Conservation (phyloP, 441 rosid species). For the Adansonia grandidieri region DNA sequence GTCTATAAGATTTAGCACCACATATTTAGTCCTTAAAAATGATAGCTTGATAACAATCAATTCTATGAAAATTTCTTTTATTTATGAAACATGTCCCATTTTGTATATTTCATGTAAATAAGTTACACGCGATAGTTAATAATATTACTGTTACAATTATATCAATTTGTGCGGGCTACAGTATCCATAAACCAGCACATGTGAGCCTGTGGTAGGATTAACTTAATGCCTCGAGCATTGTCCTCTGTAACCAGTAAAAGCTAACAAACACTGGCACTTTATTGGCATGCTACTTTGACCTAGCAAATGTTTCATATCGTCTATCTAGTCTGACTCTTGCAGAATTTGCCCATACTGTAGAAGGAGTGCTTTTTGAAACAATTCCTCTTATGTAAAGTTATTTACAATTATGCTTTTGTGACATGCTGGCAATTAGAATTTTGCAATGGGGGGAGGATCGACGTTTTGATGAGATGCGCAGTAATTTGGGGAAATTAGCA, state of each 20-base stretch:
- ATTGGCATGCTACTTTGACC: slow-evolving; percentile 12
- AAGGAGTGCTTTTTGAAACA: background rate
- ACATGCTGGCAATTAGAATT: slow-evolving; percentile 50
- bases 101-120: background rate
- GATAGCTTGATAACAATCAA: background rate
- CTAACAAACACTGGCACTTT: background rate
- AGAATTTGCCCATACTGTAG: background rate
- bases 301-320: background rate
- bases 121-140: background rate
- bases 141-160: background rate
- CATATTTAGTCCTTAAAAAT: background rate
- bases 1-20: background rate
- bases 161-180: background rate
- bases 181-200: background rate
- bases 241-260: background rate
- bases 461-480: slow-evolving; percentile 86
- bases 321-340: background rate
- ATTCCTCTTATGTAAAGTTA: slow-evolving; percentile 1
- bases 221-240: background rate
- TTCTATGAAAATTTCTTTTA: background rate
- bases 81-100: background rate
- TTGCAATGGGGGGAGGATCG: slow-evolving; percentile 94
- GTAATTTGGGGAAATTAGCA: slow-evolving; percentile 65
- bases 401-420: slow-evolving; percentile 1
- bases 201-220: background rate